Conservation (phyloP, 768 basidiomycete genomes). For the Tephrocybe sp. region DNA sequence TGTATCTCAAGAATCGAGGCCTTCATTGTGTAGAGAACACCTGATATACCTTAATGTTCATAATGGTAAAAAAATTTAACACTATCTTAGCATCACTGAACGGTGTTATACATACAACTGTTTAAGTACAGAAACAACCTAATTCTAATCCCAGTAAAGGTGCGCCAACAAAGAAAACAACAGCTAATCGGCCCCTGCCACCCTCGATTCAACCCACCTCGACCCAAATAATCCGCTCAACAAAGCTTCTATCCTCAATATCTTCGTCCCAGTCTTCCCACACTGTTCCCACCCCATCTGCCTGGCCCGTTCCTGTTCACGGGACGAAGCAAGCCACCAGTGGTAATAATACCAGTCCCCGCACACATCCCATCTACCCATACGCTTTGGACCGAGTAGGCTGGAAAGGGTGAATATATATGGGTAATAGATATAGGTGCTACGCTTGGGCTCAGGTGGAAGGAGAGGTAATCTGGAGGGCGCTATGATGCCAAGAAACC, state of each 20-base stretch:
- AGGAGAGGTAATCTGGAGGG: conserved; percentile 18
- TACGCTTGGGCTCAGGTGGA: background rate
- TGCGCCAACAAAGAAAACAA: background rate
- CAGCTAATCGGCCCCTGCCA: conserved; percentile 1
- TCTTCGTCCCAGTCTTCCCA: background rate
- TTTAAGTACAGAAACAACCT: too few relatives aligned
- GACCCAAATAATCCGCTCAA: conserved; percentile 15
- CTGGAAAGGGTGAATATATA: conserved; percentile 16
- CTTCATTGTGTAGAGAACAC: too few relatives aligned
- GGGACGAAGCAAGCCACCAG: conserved; percentile 38
- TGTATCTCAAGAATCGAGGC: too few relatives aligned
- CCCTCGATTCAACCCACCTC: conserved; percentile 13
- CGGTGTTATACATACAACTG: too few relatives aligned
- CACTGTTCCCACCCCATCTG: conserved; percentile 15
- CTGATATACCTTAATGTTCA: too few relatives aligned
- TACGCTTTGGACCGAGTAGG: background rate
- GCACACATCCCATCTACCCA: conserved; percentile 21
- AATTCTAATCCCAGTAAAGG: too few relatives aligned
- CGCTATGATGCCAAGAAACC: conserved; percentile 37
- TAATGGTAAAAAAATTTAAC: too few relatives aligned
- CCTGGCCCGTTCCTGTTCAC: conserved; percentile 17
- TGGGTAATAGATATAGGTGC: background rate
- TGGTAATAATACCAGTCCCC: conserved; percentile 51
- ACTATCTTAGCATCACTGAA: too few relatives aligned
- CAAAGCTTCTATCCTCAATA: conserved; percentile 9